Evolutionary conservation across 2,329 filamentous ascomycete genomes (phyloP).

Genomic region (Epichloe brachyelytri): DNA sequence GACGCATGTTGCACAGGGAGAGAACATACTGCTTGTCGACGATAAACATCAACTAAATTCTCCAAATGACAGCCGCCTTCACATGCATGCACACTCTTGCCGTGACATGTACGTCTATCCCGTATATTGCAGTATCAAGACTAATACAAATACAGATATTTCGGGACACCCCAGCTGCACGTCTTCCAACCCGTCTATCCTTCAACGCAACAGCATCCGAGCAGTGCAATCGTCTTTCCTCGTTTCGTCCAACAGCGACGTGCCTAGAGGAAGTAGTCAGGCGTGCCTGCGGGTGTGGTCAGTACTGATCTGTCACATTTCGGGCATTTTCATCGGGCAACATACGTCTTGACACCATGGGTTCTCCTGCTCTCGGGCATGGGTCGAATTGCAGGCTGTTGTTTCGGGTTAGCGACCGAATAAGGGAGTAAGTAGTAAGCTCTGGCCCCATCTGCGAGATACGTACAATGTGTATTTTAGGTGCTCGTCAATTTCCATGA

Average conservation of each 20-base stretch:
- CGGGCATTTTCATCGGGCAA: slow-evolving; percentile 4
- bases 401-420: slow-evolving; percentile 13
- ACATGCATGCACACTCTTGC: slow-evolving; percentile 7
- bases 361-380: slow-evolving; percentile 91
- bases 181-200: slow-evolving; percentile 10
- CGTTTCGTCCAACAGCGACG: not conserved
- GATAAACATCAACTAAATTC: no score
- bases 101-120: slow-evolving; percentile 7
- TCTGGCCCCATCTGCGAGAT: not conserved
- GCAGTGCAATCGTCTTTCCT: slow-evolving; percentile 2
- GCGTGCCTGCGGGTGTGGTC: no score
- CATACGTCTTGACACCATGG: slow-evolving; percentile 90
- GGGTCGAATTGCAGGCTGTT: slow-evolving; percentile 95
- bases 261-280: slow-evolving; percentile 85
- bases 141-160: slow-evolving; percentile 17
- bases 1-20: no score
- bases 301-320: not conserved
- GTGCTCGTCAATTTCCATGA: slow-evolving; percentile 99
- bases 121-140: slow-evolving; percentile 10
- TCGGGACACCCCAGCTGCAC: slow-evolving; percentile 10
- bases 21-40: no score
- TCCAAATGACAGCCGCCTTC: not conserved
- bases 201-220: slow-evolving; percentile 8
- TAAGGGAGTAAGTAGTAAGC: not conserved
- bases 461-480: slow-evolving; percentile 98